Percentiles rank a stretch among this genome's conserved stretches.
Conservation (phyloP, 805 yeast genomes). For the Ascoidea tarda region DNA sequence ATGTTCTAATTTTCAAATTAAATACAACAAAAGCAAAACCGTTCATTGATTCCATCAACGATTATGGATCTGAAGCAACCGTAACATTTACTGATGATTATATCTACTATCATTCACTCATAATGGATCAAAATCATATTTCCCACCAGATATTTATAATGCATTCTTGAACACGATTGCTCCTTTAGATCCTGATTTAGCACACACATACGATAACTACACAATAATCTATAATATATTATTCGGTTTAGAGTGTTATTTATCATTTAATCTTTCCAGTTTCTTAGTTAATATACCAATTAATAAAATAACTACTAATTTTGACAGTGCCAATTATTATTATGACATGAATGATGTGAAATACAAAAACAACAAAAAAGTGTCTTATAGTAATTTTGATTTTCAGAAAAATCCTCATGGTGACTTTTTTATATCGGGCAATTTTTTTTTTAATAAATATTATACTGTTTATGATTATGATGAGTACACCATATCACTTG, state of each 20-base stretch:
- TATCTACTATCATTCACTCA: not conserved
- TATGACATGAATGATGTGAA: not conserved
- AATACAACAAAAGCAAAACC: too few relatives aligned
- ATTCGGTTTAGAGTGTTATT: not conserved
- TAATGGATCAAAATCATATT: not conserved
- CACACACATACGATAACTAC: not conserved
- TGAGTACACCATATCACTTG: not conserved
- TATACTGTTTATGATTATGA: not conserved
- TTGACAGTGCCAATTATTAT: not conserved
- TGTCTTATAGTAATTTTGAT: too few relatives aligned
- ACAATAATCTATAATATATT: not conserved
- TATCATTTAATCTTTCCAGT: not conserved
- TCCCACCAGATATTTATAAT: not conserved
- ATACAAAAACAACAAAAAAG: too few relatives aligned
- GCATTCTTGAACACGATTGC: not conserved
- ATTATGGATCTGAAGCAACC: not conserved
- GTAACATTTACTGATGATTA: not conserved
- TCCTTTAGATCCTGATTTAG: too few relatives aligned
- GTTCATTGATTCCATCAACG: too few relatives aligned
- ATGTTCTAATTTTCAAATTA: too few relatives aligned
- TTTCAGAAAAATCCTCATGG: not conserved
- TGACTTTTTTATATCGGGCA: not conserved
- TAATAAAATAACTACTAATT: too few relatives aligned
- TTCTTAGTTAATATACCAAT: not conserved
- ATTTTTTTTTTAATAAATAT: too few relatives aligned